Evolutionary conservation across 1,139 yeast genomes (phyloP), one percentile per base, ranked within the genome.

Genomic region (Hansenula lynferdii): DNA sequence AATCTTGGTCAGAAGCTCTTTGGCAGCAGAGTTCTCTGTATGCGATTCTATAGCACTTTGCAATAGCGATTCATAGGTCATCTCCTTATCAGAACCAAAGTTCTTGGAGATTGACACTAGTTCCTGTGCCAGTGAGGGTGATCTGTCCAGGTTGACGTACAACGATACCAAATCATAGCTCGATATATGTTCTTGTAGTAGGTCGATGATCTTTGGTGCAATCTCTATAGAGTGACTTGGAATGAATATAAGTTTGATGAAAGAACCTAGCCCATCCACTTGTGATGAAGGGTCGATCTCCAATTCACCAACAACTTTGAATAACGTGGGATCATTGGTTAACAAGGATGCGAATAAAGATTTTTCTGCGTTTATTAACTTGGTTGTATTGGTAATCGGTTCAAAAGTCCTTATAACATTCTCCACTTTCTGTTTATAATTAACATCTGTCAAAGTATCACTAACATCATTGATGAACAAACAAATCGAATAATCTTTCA

Each of bases 11-110:
- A 38, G 18, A 5, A 38, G 17, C 8, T 24, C 14, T 21, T 25
- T 38, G 1, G 41, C 31, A 5, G 27, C 8, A 3, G 14, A 22
- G 10, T 17, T 14, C 4, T 19, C 25, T 3, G 23, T 6, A 8
- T 28, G 38, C 5, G 23, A n/a, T 12, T 38, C 38, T 15, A 22
- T 31, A 14, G 41, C 41, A 4, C 19, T 31, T 12, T 18, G 14
- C 24, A 40, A 22, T 8, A 34, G 17, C 1, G 31, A 12, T 18
- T 39, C 39, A 14, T 39, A 38, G 17, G 31, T 38, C 6, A 35
- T 23, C 8, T 32, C 31, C 8, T n/a, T 9, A 4, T n/a, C n/a
- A 5, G 26, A 22, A 10, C 10, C 9, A 16, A 19, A 24, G 10
- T 8, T 19, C 14, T 32, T 28, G 18, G 27, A 23, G 18, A 18